phyloP scores from a whole-genome alignment of 441 rosid species.

The Daphne laureola region DNA sequence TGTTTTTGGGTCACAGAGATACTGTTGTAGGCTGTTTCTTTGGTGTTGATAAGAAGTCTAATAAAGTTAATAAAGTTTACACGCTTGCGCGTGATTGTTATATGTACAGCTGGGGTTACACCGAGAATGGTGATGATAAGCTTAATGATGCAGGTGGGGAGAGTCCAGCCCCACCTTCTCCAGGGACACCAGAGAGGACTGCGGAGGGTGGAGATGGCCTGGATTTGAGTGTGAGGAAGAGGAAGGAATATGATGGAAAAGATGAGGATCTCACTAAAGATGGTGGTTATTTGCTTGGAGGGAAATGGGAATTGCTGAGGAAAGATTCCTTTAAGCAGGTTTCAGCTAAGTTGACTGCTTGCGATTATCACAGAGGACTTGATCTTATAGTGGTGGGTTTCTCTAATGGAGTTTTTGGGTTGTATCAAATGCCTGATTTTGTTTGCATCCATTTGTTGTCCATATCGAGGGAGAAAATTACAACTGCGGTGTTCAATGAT shows the following conservation, averaged over 20 bases:
- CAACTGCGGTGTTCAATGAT: constrained; percentile 78
- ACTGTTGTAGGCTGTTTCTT: constrained; percentile 85
- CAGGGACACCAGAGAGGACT: constrained; percentile 61
- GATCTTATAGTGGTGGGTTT: constrained; percentile 85
- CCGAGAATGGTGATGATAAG: constrained; percentile 29
- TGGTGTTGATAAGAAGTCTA: constrained; percentile 56
- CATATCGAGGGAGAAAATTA: constrained; percentile 82
- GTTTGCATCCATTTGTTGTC: constrained; percentile 82
- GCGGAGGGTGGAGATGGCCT: constrained; percentile 39
- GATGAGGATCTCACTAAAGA: constrained; percentile 23
- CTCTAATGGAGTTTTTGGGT: constrained; percentile 85
- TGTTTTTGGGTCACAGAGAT: constrained; percentile 89
- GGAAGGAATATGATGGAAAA: constrained; percentile 52
- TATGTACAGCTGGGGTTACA: constrained; percentile 69
- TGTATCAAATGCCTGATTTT: constrained; percentile 96
- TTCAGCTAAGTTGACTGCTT: constrained; percentile 60
- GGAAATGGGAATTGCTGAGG: constrained; percentile 69
- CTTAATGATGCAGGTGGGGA: constrained; percentile 17
- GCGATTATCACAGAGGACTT: constrained; percentile 77
- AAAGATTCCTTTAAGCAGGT: constrained; percentile 82
- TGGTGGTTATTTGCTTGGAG: constrained; percentile 49
- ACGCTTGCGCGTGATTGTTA: constrained; percentile 78
- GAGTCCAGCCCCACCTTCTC: constrained; percentile 26
- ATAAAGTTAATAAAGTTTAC: constrained; percentile 43
- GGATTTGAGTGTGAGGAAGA: constrained; percentile 30